Evolutionary conservation across 73 alveolate species (phyloP).

Genomic region (Tetrahymena thermophila): DNA sequence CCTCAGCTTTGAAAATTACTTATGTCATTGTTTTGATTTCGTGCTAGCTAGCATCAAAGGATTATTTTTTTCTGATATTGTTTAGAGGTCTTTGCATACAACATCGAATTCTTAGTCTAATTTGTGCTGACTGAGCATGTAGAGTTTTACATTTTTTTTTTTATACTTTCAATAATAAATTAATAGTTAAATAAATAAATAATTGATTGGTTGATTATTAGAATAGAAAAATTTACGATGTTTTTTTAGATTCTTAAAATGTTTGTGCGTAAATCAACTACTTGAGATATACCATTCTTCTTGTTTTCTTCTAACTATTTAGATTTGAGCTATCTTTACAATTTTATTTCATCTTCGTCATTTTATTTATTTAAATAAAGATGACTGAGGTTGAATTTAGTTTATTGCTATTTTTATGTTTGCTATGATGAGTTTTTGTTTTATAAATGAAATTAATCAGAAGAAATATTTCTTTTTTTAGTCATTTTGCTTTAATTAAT

Average conservation of each 20-base stretch:
- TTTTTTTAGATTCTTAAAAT: neutral
- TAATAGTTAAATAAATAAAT: too few relatives aligned
- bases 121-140: neutral
- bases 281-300: neutral
- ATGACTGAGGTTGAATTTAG: neutral
- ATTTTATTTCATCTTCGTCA: neutral
- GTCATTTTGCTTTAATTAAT: too few relatives aligned
- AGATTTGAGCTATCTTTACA: neutral
- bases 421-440: neutral
- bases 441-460: neutral
- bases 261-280: neutral
- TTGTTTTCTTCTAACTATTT: neutral
- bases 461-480: too few relatives aligned
- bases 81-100: neutral
- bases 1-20: too few relatives aligned
- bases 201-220: too few relatives aligned
- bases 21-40: neutral
- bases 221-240: neutral
- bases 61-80: neutral
- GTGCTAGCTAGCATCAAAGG: neutral
- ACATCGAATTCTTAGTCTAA: neutral
- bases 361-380: neutral
- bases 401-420: neutral
- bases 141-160: neutral
- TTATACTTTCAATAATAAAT: neutral